Percentiles rank a stretch among this genome's conserved stretches.
These are phyloP conservation scores for Mycocentrospora acerina DNA, from an alignment of 2,329 filamentous ascomycete genomes.

Conservation along the genomic window DNA sequence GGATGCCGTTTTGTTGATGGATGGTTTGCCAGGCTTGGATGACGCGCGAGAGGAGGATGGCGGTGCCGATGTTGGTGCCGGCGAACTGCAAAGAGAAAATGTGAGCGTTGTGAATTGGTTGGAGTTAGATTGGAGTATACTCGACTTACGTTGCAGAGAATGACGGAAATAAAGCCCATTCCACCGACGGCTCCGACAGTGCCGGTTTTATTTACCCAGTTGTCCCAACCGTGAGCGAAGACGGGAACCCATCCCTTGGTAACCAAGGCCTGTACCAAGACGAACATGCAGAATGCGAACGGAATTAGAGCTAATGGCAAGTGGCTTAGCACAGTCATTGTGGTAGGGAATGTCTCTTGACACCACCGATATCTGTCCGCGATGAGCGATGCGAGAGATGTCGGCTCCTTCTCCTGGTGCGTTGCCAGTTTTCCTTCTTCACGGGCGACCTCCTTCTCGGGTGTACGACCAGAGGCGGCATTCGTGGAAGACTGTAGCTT, in stretches of 20 bases:
- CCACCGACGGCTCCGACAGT: conserved; percentile 68
- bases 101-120: not conserved
- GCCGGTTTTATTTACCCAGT: conserved; percentile 70
- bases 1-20: conserved; percentile 47
- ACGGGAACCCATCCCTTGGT: conserved; percentile 75
- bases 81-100: conserved; percentile 58
- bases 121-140: not conserved
- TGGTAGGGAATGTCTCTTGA: conserved; percentile 71
- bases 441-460: conserved; percentile 5
- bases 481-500: conserved; percentile 8
- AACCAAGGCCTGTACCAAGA: conserved; percentile 70
- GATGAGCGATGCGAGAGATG: conserved; percentile 57
- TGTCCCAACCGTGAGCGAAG: conserved; percentile 72
- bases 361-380: conserved; percentile 56
- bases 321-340: conserved; percentile 64
- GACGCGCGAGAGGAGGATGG: conserved; percentile 70
- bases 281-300: conserved; percentile 73
- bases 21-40: conserved; percentile 69
- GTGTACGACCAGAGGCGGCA: conserved; percentile 3
- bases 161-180: conserved; percentile 71
- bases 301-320: conserved; percentile 69
- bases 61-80: conserved; percentile 75
- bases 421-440: conserved; percentile 7
- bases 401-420: conserved; percentile 13
- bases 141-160: conserved; percentile 68